Base-by-base conservation (phyloP, 2,329 filamentous ascomycete species). In the Trichoderma citrinoviride region DNA sequence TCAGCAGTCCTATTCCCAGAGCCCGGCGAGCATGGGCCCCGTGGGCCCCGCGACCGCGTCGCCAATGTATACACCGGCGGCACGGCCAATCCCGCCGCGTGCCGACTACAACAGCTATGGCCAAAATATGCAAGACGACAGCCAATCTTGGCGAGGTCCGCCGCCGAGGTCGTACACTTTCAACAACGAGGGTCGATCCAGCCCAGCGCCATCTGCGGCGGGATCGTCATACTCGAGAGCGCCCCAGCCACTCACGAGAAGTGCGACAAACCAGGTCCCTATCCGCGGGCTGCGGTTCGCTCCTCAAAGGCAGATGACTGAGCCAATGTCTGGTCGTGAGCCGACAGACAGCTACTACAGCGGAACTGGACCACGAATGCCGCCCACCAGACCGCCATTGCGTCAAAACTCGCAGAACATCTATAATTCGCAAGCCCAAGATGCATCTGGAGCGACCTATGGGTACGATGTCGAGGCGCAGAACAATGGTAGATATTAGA, bases 251-350 rank as follows among this genome's bases (percentile, higher is more conserved):
- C 71, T 77, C 1, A 64, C 70, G 61, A 76, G 81, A 40, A 82
- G 79, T 62, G 74, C 75, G 29, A 81, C 80, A 15, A 76, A 76
- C 1, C 76, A 77, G 4, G 68, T 77, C 3, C 61, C 61, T 27
- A 7, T 55, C 27, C 50, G 61, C 2, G 64, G 54, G 5, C 27
- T 46, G 19, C 76, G 73, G 14, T 74, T 76, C 43, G 70, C 77
- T 29, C 79, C 79, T 1, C 77, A 77, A 67, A 76, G 82, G 57
- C 82, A 79, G 63, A 77, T 82, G 77, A 83, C 81, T 23, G 79
- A 77, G 4, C 79, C 79, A 4, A 69, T 77, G 61, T 75, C 76
- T 15, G 69, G 71, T 29, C 71, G 74, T 50, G 71, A 70, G 44
- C 69, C 70, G 46, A 70, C 44, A 7, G 52, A 52, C 23, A 43